A percentile compares a stretch with the other conserved stretches of the same genome.
phyloP scores from a whole-genome alignment of 257 asterid species.

The Handroanthus guayacan region DNA sequence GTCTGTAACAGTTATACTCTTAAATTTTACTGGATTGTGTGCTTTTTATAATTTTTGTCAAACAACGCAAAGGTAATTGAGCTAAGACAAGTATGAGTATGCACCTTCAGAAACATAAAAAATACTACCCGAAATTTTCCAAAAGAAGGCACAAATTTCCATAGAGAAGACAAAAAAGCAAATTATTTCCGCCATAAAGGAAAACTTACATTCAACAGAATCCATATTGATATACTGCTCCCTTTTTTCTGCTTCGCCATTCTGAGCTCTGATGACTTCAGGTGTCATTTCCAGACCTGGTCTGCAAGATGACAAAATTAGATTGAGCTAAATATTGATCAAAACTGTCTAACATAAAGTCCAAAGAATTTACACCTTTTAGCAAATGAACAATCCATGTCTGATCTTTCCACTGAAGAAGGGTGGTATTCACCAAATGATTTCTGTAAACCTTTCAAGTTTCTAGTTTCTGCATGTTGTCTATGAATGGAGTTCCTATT shows the following conservation, averaged over 20 bases:
- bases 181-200: conserved; percentile 21
- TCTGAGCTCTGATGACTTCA: conserved; percentile 42
- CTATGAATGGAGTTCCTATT: conserved; percentile 41
- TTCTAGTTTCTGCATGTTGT: conserved; percentile 43
- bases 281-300: conserved; percentile 43
- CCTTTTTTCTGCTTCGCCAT: conserved; percentile 36
- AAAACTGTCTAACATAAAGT: conserved; percentile 6
- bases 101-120: neutral
- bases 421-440: conserved; percentile 39
- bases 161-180: conserved; percentile 13
- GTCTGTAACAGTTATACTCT: conserved; percentile 19
- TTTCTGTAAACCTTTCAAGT: conserved; percentile 39
- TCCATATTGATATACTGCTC: conserved; percentile 40
- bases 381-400: conserved; percentile 41
- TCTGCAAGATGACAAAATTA: conserved; percentile 49
- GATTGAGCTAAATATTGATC: conserved; percentile 21
- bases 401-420: conserved; percentile 46
- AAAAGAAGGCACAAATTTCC: conserved; percentile 9
- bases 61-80: conserved; percentile 27
- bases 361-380: conserved; percentile 44
- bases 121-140: neutral
- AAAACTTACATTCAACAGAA: conserved; percentile 49
- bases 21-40: conserved; percentile 15
- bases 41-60: conserved; percentile 19
- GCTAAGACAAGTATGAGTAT: conserved; percentile 21